A percentile compares a stretch with the other conserved stretches of the same genome.
These are phyloP conservation scores for Ploettnerulaceae sp. DNA, from an alignment of 2,329 filamentous ascomycete species.

Conservation along the genomic window DNA sequence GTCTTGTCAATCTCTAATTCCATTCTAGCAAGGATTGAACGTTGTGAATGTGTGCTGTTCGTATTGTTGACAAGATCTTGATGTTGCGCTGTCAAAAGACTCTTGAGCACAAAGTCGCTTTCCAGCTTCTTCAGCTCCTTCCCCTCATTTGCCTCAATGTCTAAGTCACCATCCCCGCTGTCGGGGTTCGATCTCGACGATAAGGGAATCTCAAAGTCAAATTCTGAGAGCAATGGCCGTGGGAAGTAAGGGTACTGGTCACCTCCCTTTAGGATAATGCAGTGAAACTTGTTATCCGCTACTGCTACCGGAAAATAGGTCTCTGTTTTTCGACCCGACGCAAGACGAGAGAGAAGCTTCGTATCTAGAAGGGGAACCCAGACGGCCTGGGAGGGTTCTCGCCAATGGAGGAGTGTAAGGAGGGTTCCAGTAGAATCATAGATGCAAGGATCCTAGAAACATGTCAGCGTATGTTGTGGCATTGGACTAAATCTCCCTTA, in stretches of 20 bases:
- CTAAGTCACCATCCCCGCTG: conserved; percentile 31
- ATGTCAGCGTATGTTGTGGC: conserved; percentile 7
- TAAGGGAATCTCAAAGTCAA: conserved; percentile 84
- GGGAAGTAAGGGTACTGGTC: conserved; percentile 93
- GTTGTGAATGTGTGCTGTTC: conserved; percentile 58
- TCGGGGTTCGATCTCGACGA: conserved; percentile 47
- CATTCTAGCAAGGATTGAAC: conserved; percentile 60
- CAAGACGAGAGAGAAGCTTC: conserved; percentile 72
- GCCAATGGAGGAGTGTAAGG: conserved; percentile 86
- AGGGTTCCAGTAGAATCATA: conserved; percentile 91
- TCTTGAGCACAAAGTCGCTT: conserved; percentile 73
- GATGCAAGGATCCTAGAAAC: conserved; percentile 76
- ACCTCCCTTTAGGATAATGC: conserved; percentile 95
- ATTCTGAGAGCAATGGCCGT: conserved; percentile 83
- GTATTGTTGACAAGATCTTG: conserved; percentile 69
- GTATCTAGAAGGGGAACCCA: conserved; percentile 96
- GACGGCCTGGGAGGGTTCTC: conserved; percentile 73
- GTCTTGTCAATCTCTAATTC: conserved; percentile 88
- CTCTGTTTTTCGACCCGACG: conserved; percentile 80
- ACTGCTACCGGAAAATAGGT: conserved; percentile 94
- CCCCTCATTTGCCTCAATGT: conserved; percentile 37
- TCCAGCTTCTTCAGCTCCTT: conserved; percentile 62
- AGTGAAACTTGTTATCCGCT: conserved; percentile 88
- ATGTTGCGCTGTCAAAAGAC: conserved; percentile 67
- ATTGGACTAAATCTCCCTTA: conserved; percentile 41